A percentile compares a stretch with the other conserved stretches of the same genome.
phyloP scores from a whole-genome alignment of 306 rosid genomes.

The Quercus glauca region DNA sequence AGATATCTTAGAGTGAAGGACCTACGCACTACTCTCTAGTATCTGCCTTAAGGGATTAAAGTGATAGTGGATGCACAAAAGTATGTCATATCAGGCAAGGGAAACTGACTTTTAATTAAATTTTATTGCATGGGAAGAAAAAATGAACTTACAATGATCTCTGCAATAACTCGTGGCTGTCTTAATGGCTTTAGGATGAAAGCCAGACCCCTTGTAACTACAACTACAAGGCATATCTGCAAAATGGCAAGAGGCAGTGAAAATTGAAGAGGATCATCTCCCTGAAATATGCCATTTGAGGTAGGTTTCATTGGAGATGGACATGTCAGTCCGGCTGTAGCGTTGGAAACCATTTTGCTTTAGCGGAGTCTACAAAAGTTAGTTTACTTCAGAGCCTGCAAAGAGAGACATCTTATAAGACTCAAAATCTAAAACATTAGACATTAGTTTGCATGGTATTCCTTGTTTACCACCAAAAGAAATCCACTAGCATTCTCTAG shows the following conservation, averaged over 20 bases:
- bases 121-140: background rate
- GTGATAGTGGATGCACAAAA: background rate
- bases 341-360: conserved; percentile 45
- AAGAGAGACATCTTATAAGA: background rate
- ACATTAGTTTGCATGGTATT: background rate
- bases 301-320: conserved; percentile 65
- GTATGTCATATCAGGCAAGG: background rate
- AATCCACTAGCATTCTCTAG: background rate
- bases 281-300: conserved; percentile 78
- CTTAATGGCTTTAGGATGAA: conserved; percentile 43
- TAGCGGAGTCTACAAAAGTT: conserved; percentile 6
- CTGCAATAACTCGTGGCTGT: conserved; percentile 59
- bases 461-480: background rate
- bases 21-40: background rate
- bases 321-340: conserved; percentile 33
- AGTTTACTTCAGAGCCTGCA: conserved; percentile 30
- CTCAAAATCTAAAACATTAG: background rate
- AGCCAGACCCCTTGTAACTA: conserved; percentile 48
- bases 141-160: conserved; percentile 60
- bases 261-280: conserved; percentile 79
- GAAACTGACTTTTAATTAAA: background rate
- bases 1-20: background rate
- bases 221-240: conserved; percentile 47
- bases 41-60: background rate
- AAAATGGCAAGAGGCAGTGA: conserved; percentile 67